These are phyloP conservation scores for Lotmaria passim DNA, from an alignment of 208 protist genomes.

Conservation along the genomic window DNA sequence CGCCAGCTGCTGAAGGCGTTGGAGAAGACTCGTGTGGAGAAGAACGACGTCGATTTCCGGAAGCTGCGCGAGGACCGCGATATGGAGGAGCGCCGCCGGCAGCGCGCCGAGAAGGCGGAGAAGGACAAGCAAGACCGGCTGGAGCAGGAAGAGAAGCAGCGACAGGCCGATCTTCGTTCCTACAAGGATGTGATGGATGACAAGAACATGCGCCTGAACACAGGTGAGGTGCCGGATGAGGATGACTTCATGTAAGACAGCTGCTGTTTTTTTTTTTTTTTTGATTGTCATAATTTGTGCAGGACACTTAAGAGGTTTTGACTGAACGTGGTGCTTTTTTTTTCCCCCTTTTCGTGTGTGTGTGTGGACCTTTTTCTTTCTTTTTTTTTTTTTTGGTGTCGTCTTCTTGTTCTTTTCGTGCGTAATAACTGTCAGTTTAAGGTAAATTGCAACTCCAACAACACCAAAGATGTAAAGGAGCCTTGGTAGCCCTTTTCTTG, in stretches of 20 bases:
- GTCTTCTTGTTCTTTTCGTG: background rate
- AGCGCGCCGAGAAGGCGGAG: conserved; percentile 44
- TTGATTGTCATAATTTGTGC: background rate
- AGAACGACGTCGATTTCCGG: conserved; percentile 86
- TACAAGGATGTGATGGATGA: conserved; percentile 87
- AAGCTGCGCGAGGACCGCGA: conserved; percentile 82
- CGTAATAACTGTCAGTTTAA: background rate
- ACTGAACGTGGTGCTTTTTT: too few species aligned
- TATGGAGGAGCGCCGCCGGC: conserved; percentile 59
- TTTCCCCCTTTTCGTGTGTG: background rate
- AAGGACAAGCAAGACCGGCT: conserved; percentile 69
- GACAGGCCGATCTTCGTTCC: conserved; percentile 69
- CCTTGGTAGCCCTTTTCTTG: too few species aligned
- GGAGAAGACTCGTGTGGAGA: conserved; percentile 94
- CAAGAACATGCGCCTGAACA: conserved; percentile 86
- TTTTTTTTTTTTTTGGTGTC: conserved; percentile 1
- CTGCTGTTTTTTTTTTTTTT: background rate
- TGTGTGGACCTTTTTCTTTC: background rate
- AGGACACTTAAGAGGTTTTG: too few species aligned
- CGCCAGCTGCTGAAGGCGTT: conserved; percentile 90
- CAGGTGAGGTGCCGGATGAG: conserved; percentile 84
- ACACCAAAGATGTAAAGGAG: too few species aligned
- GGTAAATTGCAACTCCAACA: too few species aligned
- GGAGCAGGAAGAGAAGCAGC: conserved; percentile 77
- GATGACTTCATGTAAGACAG: conserved; percentile 95